phyloP scores from a whole-genome alignment of 106 monocot species.

The Apostasia ramifera region DNA sequence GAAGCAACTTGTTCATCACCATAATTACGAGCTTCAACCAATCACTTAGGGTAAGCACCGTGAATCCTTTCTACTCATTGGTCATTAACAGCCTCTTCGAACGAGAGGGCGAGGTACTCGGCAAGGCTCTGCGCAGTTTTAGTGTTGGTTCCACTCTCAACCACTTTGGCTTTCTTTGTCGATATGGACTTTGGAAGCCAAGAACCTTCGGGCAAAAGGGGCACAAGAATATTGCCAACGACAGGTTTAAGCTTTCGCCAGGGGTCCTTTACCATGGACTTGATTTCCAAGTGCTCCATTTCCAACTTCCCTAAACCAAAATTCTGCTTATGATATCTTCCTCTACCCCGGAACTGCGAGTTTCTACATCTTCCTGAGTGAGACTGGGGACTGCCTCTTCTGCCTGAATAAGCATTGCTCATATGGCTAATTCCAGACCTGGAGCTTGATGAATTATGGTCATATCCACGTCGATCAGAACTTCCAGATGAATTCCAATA shows the following conservation, averaged over 20 bases:
- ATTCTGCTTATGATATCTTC: constrained; percentile 10
- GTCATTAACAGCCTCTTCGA: constrained; percentile 37
- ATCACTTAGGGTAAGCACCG: not conserved
- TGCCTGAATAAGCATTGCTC: not conserved
- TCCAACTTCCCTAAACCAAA: not conserved
- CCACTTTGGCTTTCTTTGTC: constrained; percentile 21
- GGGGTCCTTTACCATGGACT: constrained; percentile 44
- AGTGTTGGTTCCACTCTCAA: constrained; percentile 8
- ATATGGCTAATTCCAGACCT: constrained; percentile 15
- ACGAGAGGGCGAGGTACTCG: constrained; percentile 34
- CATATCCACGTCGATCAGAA: constrained; percentile 1
- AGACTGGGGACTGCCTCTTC: constrained; percentile 16
- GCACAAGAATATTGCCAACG: constrained; percentile 39
- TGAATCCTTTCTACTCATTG: not conserved
- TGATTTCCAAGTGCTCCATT: constrained; percentile 7
- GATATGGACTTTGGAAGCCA: constrained; percentile 44
- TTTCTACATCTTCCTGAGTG: constrained; percentile 21
- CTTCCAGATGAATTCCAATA: constrained; percentile 12
- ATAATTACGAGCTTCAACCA: not conserved
- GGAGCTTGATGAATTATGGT: constrained; percentile 1
- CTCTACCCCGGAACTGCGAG: constrained; percentile 13
- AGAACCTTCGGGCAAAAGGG: constrained; percentile 8
- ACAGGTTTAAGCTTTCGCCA: constrained; percentile 44
- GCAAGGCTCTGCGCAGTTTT: constrained; percentile 27
- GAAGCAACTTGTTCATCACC: too few species aligned